Evolutionary conservation across 176 grass and related monocot genomes (phyloP), one percentile per base, ranked within the genome.

Genomic region (Tuctoria greenei): DNA sequence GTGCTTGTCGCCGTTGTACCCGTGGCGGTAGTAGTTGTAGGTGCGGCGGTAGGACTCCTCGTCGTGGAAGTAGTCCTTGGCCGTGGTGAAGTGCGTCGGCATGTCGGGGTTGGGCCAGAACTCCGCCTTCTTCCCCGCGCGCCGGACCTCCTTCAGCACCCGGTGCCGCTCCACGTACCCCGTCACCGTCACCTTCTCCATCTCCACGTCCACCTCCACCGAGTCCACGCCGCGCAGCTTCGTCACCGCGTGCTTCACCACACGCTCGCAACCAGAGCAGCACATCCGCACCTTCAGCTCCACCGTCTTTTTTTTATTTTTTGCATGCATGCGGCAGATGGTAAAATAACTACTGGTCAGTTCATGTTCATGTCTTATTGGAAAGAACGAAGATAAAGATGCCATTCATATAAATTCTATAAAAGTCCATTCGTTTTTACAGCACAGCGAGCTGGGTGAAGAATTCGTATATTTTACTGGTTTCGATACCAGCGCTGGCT

Each of bases 221-320:
- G 87, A 66, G 67, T 98, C 95, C 59, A 98, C 95, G 0, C 95
- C 95, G 15, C 87, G 82, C 4, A 98, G 61, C 86, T 80, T 89
- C 38, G 64, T 37, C 42, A 95, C 64, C 45, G 95, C 86, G 41
- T 98, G 76, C 84, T 92, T 92, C 34, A 98, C 95, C 61, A 98
- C 91, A 21, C 95, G 85, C 87, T 86, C 91, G 75, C 95, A 98
- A 0, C 95, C 95, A 1, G 84, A 83, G 86, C 95, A 98, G 46
- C 95, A 95, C 95, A 98, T 98, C 82, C 95, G 90, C 0, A 98
- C 95, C 82, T 95, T 98, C 25, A 98, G 95, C 87, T 98, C 95
- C 65, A 98, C 95, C 2, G 87, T 92, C 95, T 97, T 83, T 27
- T 11, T 0, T 1, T 41, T 10, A 8, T 41, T 43, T 43, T 43